Percentiles rank a stretch among this genome's conserved stretches.
Evolutionary conservation across 2,329 filamentous ascomycete genomes (phyloP).

Genomic region (Colletotrichum endophyticum): DNA sequence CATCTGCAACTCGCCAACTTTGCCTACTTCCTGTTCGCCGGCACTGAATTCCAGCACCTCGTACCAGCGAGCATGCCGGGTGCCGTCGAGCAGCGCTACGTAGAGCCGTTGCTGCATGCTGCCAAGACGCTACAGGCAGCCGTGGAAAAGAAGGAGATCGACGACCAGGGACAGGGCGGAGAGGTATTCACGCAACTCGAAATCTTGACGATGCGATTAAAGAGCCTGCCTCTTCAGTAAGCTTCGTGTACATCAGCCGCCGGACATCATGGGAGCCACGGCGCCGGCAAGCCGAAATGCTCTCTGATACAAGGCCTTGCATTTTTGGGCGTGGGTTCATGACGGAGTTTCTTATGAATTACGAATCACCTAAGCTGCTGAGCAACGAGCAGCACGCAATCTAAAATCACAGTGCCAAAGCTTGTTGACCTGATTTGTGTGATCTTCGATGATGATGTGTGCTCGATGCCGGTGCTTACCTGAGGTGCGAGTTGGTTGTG

Average conservation of each 20-base stretch:
- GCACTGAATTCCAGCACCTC: conserved; percentile 48
- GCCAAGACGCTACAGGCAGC: conserved; percentile 40
- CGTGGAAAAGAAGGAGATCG: conserved; percentile 35
- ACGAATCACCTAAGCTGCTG: conserved; percentile 13
- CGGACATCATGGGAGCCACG: background rate
- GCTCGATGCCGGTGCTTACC: background rate
- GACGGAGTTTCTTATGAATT: conserved; percentile 18
- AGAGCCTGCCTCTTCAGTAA: conserved; percentile 44
- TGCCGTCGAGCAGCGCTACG: conserved; percentile 63
- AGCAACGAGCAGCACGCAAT: conserved; percentile 15
- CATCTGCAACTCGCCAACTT: conserved; percentile 67
- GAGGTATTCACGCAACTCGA: conserved; percentile 43
- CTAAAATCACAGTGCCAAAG: background rate
- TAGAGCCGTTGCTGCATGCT: conserved; percentile 55
- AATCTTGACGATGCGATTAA: conserved; percentile 47
- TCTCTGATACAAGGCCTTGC: background rate
- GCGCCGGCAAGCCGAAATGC: conserved; percentile 11
- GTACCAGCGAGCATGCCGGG: conserved; percentile 61
- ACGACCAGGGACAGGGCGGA: conserved; percentile 24
- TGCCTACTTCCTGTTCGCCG: conserved; percentile 58
- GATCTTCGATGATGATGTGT: background rate
- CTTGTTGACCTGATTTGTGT: background rate
- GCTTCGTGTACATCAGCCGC: background rate
- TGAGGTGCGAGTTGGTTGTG: background rate
- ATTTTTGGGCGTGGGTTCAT: conserved; percentile 10